A percentile compares a stretch with the other conserved stretches of the same genome.
These are phyloP conservation scores for Ophioceras dolichostomum DNA, from an alignment of 2,329 filamentous ascomycete genomes.

Conservation along the genomic window DNA sequence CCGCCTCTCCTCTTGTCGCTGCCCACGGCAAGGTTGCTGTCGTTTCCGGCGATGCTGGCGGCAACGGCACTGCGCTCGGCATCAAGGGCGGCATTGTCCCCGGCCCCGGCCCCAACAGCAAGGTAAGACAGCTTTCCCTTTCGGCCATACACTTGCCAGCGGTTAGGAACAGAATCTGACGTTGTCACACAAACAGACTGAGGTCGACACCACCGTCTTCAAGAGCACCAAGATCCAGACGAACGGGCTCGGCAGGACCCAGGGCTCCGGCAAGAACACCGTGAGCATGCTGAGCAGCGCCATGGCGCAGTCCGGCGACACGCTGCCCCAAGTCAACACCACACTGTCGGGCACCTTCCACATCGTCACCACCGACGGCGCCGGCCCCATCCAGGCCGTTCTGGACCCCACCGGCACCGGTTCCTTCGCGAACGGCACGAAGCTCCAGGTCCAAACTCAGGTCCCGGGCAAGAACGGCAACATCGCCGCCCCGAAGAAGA, in stretches of 20 bases:
- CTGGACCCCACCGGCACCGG: constrained; percentile 24
- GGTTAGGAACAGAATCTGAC: background rate
- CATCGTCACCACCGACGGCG: constrained; percentile 28
- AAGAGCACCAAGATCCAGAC: constrained; percentile 17
- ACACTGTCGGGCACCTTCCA: constrained; percentile 22
- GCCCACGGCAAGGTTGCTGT: constrained; percentile 19
- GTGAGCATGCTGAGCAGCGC: constrained; percentile 16
- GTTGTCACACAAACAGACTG: constrained; percentile 14
- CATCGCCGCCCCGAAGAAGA: constrained; percentile 14
- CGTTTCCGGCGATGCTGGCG: constrained; percentile 21
- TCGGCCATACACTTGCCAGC: background rate
- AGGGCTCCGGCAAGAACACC: constrained; percentile 21
- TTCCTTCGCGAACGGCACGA: constrained; percentile 16
- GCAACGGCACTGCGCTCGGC: constrained; percentile 28
- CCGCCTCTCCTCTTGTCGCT: constrained; percentile 14
- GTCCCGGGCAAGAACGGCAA: constrained; percentile 22
- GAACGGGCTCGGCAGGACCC: constrained; percentile 25
- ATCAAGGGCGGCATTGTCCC: constrained; percentile 27
- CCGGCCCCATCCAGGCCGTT: constrained; percentile 23
- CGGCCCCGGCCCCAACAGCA: constrained; percentile 23
- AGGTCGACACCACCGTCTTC: constrained; percentile 33
- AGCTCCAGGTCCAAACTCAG: constrained; percentile 17
- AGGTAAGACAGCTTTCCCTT: constrained; percentile 9
- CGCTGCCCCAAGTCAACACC: constrained; percentile 24
- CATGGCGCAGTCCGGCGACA: constrained; percentile 22